Evolutionary conservation across 257 asterid species (phyloP).

Genomic region (Solanum corneliomulleri): DNA sequence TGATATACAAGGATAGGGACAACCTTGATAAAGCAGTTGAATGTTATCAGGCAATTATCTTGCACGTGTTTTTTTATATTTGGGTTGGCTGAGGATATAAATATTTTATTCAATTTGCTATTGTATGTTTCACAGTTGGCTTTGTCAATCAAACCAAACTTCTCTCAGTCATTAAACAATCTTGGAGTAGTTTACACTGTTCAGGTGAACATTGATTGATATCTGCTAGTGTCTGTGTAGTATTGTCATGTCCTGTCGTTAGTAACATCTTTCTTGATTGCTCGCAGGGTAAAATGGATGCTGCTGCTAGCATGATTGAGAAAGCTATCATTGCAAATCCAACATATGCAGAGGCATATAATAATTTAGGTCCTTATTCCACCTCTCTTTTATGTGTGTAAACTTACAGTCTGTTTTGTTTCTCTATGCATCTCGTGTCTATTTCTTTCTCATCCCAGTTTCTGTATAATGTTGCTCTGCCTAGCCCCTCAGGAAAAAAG

Average conservation of each 20-base stretch:
- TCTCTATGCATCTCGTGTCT: neutral
- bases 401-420: neutral
- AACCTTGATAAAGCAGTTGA: conserved; percentile 99
- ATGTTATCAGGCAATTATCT: conserved; percentile 77
- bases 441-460: neutral
- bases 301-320: conserved; percentile 95
- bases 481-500: neutral
- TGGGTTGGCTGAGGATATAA: neutral
- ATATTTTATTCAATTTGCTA: neutral
- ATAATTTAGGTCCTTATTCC: conserved; percentile 65
- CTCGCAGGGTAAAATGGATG: conserved; percentile 96
- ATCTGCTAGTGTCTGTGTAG: neutral
- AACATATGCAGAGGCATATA: conserved; percentile 99
- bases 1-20: conserved; percentile 94
- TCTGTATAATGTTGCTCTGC: neutral
- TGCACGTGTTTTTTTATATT: neutral
- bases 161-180: conserved; percentile 96
- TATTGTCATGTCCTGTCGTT: neutral
- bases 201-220: conserved; percentile 51
- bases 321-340: conserved; percentile 97
- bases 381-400: neutral
- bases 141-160: conserved; percentile 86
- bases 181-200: conserved; percentile 99
- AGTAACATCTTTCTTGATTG: neutral
- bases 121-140: conserved; percentile 59